phyloP scores from a whole-genome alignment of 179 eudicot species.

The Camellia oleifera region DNA sequence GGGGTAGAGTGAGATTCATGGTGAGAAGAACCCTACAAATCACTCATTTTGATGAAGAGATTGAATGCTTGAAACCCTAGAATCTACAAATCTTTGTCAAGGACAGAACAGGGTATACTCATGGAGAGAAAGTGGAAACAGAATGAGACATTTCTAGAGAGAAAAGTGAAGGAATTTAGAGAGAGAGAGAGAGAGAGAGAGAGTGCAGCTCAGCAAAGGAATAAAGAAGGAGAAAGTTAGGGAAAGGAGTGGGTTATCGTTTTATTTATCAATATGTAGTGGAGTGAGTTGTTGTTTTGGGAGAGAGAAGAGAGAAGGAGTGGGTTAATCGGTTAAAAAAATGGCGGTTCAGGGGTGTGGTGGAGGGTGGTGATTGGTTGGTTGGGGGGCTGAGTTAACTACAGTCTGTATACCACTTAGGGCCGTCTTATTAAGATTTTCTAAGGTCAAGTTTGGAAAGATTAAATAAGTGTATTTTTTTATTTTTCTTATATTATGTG shows the following conservation, averaged over 20 bases:
- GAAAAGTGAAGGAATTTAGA: background rate
- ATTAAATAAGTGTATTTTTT: no score
- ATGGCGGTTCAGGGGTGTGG: slow-evolving; percentile 4
- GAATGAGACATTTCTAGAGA: background rate
- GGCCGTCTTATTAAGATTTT: no score
- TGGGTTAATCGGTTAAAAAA: slow-evolving; percentile 8
- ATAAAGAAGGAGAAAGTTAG: background rate
- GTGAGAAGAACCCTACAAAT: background rate
- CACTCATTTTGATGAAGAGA: slow-evolving; percentile 10
- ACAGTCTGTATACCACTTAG: slow-evolving; percentile 11
- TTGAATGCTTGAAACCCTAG: slow-evolving; percentile 10
- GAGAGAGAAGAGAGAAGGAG: background rate
- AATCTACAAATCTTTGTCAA: background rate
- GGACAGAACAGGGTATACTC: background rate
- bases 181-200: background rate
- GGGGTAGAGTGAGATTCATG: background rate
- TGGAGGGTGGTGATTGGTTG: slow-evolving; percentile 14
- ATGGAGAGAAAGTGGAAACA: background rate
- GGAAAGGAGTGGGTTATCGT: background rate
- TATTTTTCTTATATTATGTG: no score
- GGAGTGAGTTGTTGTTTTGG: background rate
- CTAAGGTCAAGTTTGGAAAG: no score
- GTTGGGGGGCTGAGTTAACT: slow-evolving; percentile 1
- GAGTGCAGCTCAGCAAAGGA: slow-evolving; percentile 16
- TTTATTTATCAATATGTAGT: background rate